Evolutionary conservation across 495 filamentous ascomycete species (phyloP), one percentile per base, ranked within the genome.

Genomic region (Margaritispora aquatica): DNA sequence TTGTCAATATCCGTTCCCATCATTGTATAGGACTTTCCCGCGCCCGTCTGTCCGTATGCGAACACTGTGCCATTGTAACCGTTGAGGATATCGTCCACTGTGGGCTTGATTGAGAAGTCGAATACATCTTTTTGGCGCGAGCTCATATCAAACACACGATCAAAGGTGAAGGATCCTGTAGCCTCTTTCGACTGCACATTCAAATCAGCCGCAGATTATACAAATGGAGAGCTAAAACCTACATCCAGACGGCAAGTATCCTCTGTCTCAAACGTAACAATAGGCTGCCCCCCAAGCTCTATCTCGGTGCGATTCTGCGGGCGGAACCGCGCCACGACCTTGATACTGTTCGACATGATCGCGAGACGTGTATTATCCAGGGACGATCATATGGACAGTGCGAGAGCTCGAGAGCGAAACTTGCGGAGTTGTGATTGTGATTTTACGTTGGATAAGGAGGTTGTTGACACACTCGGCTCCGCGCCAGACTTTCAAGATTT

Each of bases 1-100:
- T 97, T 89, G 66, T 96, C 94, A 71, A 97, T 97, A 74, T 93
- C 92, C 22, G 85, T 87, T 54, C 92, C 92, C 94, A 97, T 98
- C 94, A 98, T 98, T 0, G 92, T 97, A 71, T 92, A 97, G 17
- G 94, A 97, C 77, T 98, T 98, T 73, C 94, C 94, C 4, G 95
- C 92, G 71, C 94, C 94, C 0, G 94, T 98, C 78, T 98, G 94
- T 70, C 94, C 94, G 70, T 98, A 98, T 62, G 94, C 94, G 70
- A 98, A 97, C 53, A 98, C 94, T 29, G 95, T 97, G 70, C 94
- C 94, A 77, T 98, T 98, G 82, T 98, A 98, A 61, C 94, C 94
- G 73, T 96, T 95, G 52, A 98, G 80, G 63, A 98, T 96, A 70
- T 98, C 94, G 73, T 97, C 94, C 63, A 98, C 95, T 4, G 94